Conservation (phyloP, 2,329 filamentous ascomycete species). For the Aspergillus sp. region DNA sequence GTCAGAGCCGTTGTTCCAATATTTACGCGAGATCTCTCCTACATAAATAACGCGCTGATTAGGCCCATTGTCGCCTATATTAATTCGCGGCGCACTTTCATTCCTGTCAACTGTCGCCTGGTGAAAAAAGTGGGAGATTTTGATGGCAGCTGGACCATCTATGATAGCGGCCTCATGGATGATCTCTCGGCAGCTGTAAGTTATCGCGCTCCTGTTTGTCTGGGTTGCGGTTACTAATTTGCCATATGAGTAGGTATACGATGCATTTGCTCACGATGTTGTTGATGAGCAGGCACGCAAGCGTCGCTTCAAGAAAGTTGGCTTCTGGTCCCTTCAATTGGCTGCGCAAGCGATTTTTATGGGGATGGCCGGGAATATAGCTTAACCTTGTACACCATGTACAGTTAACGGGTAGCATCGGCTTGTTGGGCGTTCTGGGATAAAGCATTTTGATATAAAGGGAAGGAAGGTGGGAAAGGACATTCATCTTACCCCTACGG, state of each 20-base stretch:
- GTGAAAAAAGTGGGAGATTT: slow-evolving; percentile 89
- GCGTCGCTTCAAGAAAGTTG: slow-evolving; percentile 88
- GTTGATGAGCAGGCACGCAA: slow-evolving; percentile 84
- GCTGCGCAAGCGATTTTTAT: slow-evolving; percentile 92
- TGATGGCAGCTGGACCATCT: slow-evolving; percentile 92
- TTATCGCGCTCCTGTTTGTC: slow-evolving; percentile 5
- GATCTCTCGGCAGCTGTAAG: slow-evolving; percentile 79
- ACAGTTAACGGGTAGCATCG: slow-evolving; percentile 6
- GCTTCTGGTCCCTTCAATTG: slow-evolving; percentile 91
- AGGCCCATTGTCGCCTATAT: slow-evolving; percentile 98
- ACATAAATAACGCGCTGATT: slow-evolving; percentile 93
- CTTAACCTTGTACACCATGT: slow-evolving; percentile 40
- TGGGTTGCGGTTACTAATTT: slow-evolving; percentile 8
- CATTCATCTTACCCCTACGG: slow-evolving; percentile 4
- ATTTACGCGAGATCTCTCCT: slow-evolving; percentile 88
- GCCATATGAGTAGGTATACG: slow-evolving; percentile 63
- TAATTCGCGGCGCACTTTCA: slow-evolving; percentile 91
- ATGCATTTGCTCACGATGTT: slow-evolving; percentile 89
- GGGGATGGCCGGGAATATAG: slow-evolving; percentile 83
- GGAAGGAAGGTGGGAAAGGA: not conserved
- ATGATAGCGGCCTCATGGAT: slow-evolving; percentile 90
- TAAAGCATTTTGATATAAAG: slow-evolving; percentile 6
- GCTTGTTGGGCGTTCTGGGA: slow-evolving; percentile 7
- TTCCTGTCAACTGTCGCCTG: slow-evolving; percentile 90
- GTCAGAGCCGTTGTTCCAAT: slow-evolving; percentile 89